Evolutionary conservation across 2,329 filamentous ascomycete species (phyloP), one percentile per base, ranked within the genome.

Genomic region (Xylariaceae sp.): DNA sequence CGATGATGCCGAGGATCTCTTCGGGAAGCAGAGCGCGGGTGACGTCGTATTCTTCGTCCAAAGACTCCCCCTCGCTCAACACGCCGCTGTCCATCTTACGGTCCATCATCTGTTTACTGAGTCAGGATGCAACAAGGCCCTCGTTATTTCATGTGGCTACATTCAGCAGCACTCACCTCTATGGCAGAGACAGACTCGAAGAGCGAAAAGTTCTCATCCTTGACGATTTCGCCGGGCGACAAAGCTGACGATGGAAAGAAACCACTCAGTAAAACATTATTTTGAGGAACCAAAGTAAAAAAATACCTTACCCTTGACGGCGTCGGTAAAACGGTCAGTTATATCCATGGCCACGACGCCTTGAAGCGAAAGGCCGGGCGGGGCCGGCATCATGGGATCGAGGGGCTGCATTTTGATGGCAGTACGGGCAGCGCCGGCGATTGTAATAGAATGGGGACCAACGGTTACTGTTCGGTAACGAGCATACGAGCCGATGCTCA

Each of bases 41-140:
- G 41, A 91, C 82, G 66, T 96, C 86, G 70, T 92, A 95, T 49
- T 88, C 80, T 60, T 92, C 87, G 56, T 95, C 89, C 35, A 92
- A 80, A n/a, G 85, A 84, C 66, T 96, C 89, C 32, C 86, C 88
- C 6, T 87, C 83, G 26, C 83, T 79, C 5, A 95, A 76, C 61
- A 87, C 91, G 31, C 94, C 94, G 67, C 90, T 96, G 71, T 99
- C 94, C 94, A 99, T 99, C 73, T 97, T 99, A 1, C 89, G 86
- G 67, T 99, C 94, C 89, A 96, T 96, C 64, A 99, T 96, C 94
- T 99, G 31, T 37, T 19, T 34, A 31, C 51, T 42, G 41, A 11
- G 43, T 58, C 8, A 50, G 30, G 35, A 37, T 6, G 39, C 7
- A 7, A 47, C 19, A 30, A 37, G 30, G 9, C 27, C 35, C 30